These are phyloP conservation scores for Alliaria petiolata DNA, from an alignment of 345 rosid species.

Conservation along the genomic window DNA sequence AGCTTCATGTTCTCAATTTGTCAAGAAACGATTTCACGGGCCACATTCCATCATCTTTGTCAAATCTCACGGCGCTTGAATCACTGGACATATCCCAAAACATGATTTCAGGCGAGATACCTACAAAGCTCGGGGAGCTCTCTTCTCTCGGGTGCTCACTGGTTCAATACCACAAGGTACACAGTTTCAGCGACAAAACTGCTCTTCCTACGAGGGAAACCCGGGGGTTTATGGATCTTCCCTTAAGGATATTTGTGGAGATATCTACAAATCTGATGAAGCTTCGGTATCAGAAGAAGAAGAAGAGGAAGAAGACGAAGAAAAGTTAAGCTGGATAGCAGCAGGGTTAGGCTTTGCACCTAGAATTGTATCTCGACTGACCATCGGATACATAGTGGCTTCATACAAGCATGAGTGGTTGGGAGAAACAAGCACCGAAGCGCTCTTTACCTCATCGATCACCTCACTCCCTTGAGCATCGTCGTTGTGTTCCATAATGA, in stretches of 20 bases:
- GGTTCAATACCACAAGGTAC: not conserved
- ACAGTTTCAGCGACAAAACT: not conserved
- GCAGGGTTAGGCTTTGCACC: not conserved
- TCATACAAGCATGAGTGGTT: not conserved
- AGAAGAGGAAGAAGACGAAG: not conserved
- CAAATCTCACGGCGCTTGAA: not conserved
- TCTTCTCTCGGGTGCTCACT: not conserved
- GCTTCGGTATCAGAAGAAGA: not conserved
- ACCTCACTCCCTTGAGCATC: not conserved
- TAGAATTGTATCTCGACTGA: not conserved
- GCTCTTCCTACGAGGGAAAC: not conserved
- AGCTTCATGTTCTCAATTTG: not conserved
- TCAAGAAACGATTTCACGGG: not conserved
- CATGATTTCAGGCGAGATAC: not conserved
- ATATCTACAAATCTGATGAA: too few relatives aligned
- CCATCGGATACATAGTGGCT: not conserved
- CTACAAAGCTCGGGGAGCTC: not conserved
- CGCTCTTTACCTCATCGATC: not conserved
- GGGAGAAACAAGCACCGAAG: not conserved
- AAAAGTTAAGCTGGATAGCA: not conserved
- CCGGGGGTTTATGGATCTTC: not conserved
- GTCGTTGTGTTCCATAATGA: not conserved
- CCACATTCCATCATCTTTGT: not conserved
- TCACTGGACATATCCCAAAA: not conserved
- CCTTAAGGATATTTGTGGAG: not conserved